These are phyloP conservation scores for Hyaloscypha variabilis DNA, from an alignment of 495 filamentous ascomycete species.

Conservation along the genomic window DNA sequence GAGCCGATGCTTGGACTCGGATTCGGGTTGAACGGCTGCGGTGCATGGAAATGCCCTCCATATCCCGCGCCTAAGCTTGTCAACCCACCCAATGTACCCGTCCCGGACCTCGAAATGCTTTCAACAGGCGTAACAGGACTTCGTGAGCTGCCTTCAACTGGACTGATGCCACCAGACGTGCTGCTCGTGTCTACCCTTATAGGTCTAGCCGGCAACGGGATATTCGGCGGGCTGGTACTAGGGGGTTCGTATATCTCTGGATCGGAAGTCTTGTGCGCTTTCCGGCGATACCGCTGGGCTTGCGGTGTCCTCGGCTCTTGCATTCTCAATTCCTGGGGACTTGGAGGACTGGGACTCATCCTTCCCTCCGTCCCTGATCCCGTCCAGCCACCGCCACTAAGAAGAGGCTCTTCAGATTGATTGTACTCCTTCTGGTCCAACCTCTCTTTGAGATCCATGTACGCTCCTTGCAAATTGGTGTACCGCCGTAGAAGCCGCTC, in stretches of 20 bases:
- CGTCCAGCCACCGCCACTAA: neutral
- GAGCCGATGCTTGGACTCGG: conserved; percentile 21
- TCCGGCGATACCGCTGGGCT: neutral
- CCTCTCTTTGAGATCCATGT: conserved; percentile 38
- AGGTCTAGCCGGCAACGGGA: conserved; percentile 5
- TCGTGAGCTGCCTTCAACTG: neutral
- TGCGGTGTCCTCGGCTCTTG: neutral
- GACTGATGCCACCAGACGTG: neutral
- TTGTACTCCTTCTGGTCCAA: conserved; percentile 4
- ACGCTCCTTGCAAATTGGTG: conserved; percentile 38
- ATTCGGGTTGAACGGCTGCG: conserved; percentile 16
- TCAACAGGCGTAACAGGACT: conserved; percentile 17
- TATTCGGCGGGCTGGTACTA: conserved; percentile 7
- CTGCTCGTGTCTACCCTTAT: conserved; percentile 7
- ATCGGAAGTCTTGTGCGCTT: conserved; percentile 20
- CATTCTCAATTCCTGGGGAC: too few relatives aligned
- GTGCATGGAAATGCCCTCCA: conserved; percentile 3
- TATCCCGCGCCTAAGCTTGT: neutral
- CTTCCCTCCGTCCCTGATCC: neutral
- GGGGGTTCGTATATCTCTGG: conserved; percentile 13
- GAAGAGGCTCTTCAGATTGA: neutral
- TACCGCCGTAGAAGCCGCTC: conserved; percentile 39
- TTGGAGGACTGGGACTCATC: neutral
- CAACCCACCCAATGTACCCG: neutral
- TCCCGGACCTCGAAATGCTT: neutral